phyloP scores from a whole-genome alignment of 2,329 filamentous ascomycete genomes.

The Cladosporium sphaerospermum region DNA sequence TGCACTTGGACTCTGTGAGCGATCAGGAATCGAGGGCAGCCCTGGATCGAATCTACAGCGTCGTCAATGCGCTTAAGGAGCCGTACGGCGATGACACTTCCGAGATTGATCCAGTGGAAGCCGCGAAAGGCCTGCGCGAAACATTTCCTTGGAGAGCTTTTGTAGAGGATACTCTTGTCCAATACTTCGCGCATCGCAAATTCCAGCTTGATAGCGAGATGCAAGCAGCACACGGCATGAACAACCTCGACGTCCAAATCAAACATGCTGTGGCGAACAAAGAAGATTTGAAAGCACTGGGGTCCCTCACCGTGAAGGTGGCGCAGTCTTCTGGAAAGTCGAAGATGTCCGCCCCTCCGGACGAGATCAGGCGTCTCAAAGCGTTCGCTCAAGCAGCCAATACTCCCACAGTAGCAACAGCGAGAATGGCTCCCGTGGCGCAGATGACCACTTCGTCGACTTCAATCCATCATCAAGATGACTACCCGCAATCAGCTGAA shows the following conservation, averaged over 20 bases:
- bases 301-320: background rate
- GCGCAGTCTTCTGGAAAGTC: background rate
- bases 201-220: constrained; percentile 42
- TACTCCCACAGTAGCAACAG: background rate
- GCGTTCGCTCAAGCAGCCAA: background rate
- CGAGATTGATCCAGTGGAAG: constrained; percentile 26
- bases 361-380: background rate
- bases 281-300: background rate
- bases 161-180: constrained; percentile 28
- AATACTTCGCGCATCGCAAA: constrained; percentile 21
- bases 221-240: constrained; percentile 37
- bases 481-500: background rate
- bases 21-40: background rate
- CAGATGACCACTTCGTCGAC: background rate
- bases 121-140: constrained; percentile 39
- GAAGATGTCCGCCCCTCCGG: background rate
- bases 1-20: constrained; percentile 14
- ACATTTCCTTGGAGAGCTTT: constrained; percentile 48
- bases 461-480: background rate
- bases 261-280: background rate
- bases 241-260: constrained; percentile 26
- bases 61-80: constrained; percentile 14
- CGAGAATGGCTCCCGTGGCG: background rate
- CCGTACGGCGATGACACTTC: constrained; percentile 9
- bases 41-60: constrained; percentile 10